Evolutionary conservation across 2,329 filamentous ascomycete species (phyloP).

Genomic region (Diaporthe nobilis): DNA sequence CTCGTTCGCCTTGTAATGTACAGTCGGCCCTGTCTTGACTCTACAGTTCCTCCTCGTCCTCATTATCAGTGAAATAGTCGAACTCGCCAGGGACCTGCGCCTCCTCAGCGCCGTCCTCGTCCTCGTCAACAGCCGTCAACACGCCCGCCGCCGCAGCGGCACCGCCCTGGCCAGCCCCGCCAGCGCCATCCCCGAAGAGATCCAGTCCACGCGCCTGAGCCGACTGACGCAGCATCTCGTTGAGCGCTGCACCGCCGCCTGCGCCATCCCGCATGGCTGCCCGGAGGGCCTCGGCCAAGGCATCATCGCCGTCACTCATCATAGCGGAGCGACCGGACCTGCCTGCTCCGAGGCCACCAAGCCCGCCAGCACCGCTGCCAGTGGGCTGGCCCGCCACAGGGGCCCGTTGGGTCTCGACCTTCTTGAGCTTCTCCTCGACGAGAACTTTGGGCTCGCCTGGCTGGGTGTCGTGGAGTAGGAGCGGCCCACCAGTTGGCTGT

Average conservation of each 20-base stretch:
- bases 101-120: conserved; percentile 80
- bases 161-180: conserved; percentile 56
- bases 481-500: conserved; percentile 91
- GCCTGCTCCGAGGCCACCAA: conserved; percentile 50
- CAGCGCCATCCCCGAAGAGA: conserved; percentile 44
- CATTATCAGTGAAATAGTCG: conserved; percentile 82
- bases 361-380: conserved; percentile 48
- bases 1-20: conserved; percentile 27
- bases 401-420: conserved; percentile 75
- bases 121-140: conserved; percentile 89
- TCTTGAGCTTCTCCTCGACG: conserved; percentile 94
- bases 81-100: conserved; percentile 80
- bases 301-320: conserved; percentile 42
- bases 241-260: conserved; percentile 54
- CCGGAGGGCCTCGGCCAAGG: conserved; percentile 47
- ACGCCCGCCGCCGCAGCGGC: conserved; percentile 84
- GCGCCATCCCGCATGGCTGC: conserved; percentile 51
- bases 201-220: conserved; percentile 50
- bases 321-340: conserved; percentile 42
- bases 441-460: conserved; percentile 84
- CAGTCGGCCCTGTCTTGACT: not conserved
- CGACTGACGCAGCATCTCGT: conserved; percentile 59
- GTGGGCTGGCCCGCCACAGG: conserved; percentile 63
- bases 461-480: conserved; percentile 89
- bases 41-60: conserved; percentile 59